These are phyloP conservation scores for Canna indica DNA, from an alignment of 176 grass and related monocot species.

Conservation along the genomic window DNA sequence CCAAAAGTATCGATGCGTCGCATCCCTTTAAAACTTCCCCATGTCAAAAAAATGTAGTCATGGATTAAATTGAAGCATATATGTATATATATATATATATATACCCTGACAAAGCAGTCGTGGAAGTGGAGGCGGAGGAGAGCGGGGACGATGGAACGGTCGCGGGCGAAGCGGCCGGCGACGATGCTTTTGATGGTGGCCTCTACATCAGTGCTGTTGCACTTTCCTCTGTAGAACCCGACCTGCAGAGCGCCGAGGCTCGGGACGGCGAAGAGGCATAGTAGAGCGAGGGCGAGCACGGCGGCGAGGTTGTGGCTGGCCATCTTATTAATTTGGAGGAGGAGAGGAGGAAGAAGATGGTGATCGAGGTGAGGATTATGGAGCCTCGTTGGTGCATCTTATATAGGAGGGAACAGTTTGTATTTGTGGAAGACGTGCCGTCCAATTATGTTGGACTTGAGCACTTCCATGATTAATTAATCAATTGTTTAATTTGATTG, in stretches of 20 bases:
- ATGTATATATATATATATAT: background rate
- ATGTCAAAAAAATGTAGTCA: background rate
- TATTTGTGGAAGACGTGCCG: too few relatives aligned
- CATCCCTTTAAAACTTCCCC: slow-evolving; percentile 34
- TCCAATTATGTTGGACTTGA: too few relatives aligned
- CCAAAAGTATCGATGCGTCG: slow-evolving; percentile 75
- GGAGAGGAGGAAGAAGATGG: background rate
- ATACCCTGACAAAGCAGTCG: slow-evolving; percentile 64
- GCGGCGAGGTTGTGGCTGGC: background rate
- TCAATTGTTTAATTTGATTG: too few relatives aligned
- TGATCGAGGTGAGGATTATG: background rate
- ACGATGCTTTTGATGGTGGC: slow-evolving; percentile 43
- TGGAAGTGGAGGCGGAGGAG: slow-evolving; percentile 82
- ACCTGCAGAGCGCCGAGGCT: slow-evolving; percentile 38
- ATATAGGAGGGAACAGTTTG: too few relatives aligned
- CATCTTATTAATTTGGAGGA: background rate
- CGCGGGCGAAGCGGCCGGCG: slow-evolving; percentile 28
- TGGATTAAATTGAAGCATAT: background rate
- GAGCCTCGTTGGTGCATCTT: background rate
- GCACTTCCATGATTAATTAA: too few relatives aligned
- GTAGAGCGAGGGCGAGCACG: slow-evolving; percentile 22
- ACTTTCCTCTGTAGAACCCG: slow-evolving; percentile 57
- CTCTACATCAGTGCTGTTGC: slow-evolving; percentile 55
- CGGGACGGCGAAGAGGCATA: background rate
- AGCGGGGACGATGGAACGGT: slow-evolving; percentile 52